These are phyloP conservation scores for Fulvia fulva DNA, from an alignment of 2,329 filamentous ascomycete species.

Conservation along the genomic window DNA sequence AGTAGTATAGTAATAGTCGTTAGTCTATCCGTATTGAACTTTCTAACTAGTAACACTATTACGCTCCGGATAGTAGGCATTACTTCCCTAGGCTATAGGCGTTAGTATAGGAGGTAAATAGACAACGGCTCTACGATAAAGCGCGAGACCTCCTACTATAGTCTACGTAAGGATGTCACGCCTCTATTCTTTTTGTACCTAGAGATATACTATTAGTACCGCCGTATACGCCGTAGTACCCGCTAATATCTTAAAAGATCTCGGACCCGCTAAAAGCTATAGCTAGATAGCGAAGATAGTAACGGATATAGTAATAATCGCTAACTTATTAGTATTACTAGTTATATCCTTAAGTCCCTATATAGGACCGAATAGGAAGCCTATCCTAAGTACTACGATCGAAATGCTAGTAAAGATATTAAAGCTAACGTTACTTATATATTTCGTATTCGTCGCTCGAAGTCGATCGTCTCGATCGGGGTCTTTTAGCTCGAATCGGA, in stretches of 20 bases:
- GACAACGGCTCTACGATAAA: too few species aligned
- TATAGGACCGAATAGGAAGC: slow-evolving; percentile 9
- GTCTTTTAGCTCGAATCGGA: not conserved
- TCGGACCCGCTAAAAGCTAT: slow-evolving; percentile 10
- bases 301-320: slow-evolving; percentile 10
- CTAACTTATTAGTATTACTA: slow-evolving; percentile 1
- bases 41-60: too few species aligned
- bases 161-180: too few species aligned
- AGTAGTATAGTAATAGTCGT: too few species aligned
- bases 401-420: slow-evolving; percentile 6
- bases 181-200: too few species aligned
- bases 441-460: not conserved
- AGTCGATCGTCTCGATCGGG: not conserved
- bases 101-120: too few species aligned
- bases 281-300: slow-evolving; percentile 4
- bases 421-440: slow-evolving; percentile 8
- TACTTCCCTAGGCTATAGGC: too few species aligned
- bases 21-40: too few species aligned
- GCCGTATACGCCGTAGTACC: too few species aligned
- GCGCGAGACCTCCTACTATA: too few species aligned
- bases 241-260: slow-evolving; percentile 16
- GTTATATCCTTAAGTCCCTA: slow-evolving; percentile 16
- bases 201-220: too few species aligned
- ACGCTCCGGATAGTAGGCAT: too few species aligned
- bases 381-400: slow-evolving; percentile 4